A percentile compares a stretch with the other conserved stretches of the same genome.
phyloP scores from a whole-genome alignment of 345 rosid genomes.

The Xanthoceras sorbifolium region DNA sequence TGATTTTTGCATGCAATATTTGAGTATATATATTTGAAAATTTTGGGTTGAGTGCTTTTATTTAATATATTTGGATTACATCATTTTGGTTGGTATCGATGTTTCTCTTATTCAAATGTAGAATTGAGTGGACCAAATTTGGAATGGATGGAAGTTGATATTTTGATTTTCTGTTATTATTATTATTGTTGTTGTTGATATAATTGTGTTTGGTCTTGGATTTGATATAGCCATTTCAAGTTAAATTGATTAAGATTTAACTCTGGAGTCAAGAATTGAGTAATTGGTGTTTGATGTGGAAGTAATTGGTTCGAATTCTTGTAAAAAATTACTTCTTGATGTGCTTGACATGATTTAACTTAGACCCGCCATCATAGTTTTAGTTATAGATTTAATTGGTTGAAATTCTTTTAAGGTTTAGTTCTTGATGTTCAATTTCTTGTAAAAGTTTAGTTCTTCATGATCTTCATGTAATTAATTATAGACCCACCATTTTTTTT shows the following conservation, averaged over 20 bases:
- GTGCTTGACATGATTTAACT: background rate
- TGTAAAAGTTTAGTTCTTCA: background rate
- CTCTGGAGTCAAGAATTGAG: too few relatives aligned
- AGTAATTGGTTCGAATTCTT: too few relatives aligned
- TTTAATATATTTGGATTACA: background rate
- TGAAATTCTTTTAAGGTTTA: background rate
- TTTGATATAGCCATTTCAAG: too few relatives aligned
- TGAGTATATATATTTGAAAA: background rate
- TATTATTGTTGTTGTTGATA: background rate
- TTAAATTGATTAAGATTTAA: too few relatives aligned
- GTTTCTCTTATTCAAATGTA: background rate
- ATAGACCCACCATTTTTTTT: background rate
- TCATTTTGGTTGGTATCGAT: background rate
- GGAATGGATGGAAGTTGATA: background rate
- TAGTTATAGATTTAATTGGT: background rate
- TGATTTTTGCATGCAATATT: background rate
- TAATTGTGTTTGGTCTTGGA: background rate
- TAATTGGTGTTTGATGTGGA: too few relatives aligned
- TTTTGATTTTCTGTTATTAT: background rate
- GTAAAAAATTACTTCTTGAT: background rate
- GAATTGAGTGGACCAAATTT: background rate
- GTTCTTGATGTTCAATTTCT: background rate
- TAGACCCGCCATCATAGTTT: too few relatives aligned
- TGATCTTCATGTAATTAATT: background rate
- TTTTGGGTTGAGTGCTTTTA: background rate